Evolutionary conservation across 176 grass and related monocot genomes (phyloP).

Genomic region (Phoenix dactylifera): DNA sequence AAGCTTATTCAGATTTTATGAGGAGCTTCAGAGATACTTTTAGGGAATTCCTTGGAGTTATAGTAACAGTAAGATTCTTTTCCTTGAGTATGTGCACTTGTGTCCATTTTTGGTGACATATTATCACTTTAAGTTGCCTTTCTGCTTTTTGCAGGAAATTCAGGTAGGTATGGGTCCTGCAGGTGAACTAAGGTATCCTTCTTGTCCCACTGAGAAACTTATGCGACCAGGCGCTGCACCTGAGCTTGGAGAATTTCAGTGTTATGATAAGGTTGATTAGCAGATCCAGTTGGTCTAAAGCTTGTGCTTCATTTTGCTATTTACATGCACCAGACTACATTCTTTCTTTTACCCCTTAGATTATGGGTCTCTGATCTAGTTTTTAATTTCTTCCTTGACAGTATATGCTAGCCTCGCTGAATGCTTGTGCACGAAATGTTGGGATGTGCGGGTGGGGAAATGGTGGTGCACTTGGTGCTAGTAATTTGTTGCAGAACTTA

Average conservation of each 20-base stretch:
- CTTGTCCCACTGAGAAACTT: constrained; percentile 50
- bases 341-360: no score
- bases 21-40: constrained; percentile 69
- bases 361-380: neutral
- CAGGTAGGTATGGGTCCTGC: constrained; percentile 81
- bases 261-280: constrained; percentile 58
- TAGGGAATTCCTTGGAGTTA: constrained; percentile 47
- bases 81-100: no score
- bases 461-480: constrained; percentile 25
- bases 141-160: constrained; percentile 39
- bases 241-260: constrained; percentile 67
- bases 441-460: constrained; percentile 33
- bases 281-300: neutral
- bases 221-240: constrained; percentile 20
- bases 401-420: constrained; percentile 72
- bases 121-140: no score
- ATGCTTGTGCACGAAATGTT: constrained; percentile 26
- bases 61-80: constrained; percentile 45
- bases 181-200: constrained; percentile 79
- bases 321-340: neutral
- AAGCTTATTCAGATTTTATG: constrained; percentile 83
- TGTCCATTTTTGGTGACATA: no score
- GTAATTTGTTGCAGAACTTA: constrained; percentile 19
- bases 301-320: neutral
- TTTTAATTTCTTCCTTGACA: constrained; percentile 22